Conservation (phyloP, 306 rosid species). For the Malus sylvestris region DNA sequence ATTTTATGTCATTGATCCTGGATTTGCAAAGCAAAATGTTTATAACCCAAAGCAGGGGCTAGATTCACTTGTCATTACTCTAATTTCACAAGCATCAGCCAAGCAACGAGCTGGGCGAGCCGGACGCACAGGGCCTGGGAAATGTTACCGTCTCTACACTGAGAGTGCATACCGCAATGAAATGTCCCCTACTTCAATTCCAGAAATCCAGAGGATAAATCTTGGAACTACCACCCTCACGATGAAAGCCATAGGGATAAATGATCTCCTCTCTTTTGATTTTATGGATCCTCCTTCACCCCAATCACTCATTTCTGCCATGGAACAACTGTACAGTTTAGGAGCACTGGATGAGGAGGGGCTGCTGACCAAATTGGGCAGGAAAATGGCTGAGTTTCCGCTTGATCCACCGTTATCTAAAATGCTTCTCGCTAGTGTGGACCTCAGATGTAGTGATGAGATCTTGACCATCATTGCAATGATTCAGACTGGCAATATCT, state of each 20-base stretch:
- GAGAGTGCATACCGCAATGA: slow-evolving; percentile 2
- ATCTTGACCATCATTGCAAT: not conserved
- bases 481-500: not conserved
- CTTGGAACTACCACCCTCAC: not conserved
- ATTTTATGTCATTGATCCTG: not conserved
- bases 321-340: not conserved
- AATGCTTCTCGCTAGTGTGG: not conserved
- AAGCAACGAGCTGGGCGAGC: not conserved
- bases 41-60: not conserved
- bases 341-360: not conserved
- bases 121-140: not conserved
- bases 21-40: not conserved
- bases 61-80: not conserved
- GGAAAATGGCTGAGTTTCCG: not conserved
- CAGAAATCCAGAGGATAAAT: not conserved
- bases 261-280: not conserved
- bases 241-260: not conserved
- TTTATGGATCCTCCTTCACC: slow-evolving; percentile 1
- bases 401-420: not conserved
- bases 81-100: not conserved
- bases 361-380: not conserved
- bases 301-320: not conserved
- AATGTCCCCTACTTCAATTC: not conserved
- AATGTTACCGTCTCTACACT: not conserved
- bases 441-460: not conserved